Base-by-base conservation (phyloP, 169 alveolate species). In the Plasmodium coatneyi region DNA sequence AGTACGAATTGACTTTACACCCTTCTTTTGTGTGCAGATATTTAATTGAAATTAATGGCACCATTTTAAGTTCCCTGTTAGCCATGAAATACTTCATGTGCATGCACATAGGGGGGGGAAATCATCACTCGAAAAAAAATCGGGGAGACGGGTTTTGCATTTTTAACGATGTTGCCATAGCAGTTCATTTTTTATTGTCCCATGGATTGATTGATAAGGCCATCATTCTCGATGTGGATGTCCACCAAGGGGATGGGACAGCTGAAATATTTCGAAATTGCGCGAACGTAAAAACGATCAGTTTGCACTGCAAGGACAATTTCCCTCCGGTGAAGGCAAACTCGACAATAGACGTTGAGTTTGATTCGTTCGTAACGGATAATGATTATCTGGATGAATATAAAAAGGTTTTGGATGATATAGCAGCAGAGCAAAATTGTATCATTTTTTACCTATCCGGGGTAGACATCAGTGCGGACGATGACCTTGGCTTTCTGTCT, bases 221-320 rank as follows among this genome's bases (percentile, higher is more conserved):
- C 16, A 74, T 94, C 36, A 84, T 94, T n/a, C 76, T 94, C 34
- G 96, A 94, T 74, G 80, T 94, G 25, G 94, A 91, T 80, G 96
- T 94, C 2, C 95, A 94, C 71, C 95, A 94, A 81, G 95, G 94
- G 7, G 95, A 94, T 76, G 96, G 96, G 2, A 94, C 96, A 5
- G 96, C 95, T n/a, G 96, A 87, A 52, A 87, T 83, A 22, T 90
- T 91, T 79, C 66, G 52, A 32, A 79, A 76, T 82, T 66, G 22
- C 1, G 19, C 71, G n/a, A 52, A 72, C 71, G 95, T 94, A 22
- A 78, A 46, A 39, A 90, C 93, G 54, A 72, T 93, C 76, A 83
- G 94, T 80, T 28, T 93, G 32, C 96, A 93, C 92, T 93, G 96
- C 87, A 84, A 22, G 43, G 82, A 78, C 30, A 94, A 94, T 82